Base-by-base conservation (phyloP, 2,329 filamentous ascomycete species). In the Fusarium duplospermum region DNA sequence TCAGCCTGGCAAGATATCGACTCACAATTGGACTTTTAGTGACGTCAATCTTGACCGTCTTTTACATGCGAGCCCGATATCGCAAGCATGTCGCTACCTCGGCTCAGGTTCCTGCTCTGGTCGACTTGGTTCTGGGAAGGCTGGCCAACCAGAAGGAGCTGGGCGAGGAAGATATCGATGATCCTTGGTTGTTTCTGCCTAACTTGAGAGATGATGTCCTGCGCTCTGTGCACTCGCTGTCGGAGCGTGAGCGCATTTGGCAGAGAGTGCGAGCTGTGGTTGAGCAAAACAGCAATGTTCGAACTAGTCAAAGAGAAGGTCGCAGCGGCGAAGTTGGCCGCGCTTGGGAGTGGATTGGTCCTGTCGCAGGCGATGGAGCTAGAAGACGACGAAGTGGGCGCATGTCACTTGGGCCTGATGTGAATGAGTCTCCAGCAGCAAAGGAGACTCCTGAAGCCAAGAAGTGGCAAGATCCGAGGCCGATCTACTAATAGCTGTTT, bases 141-240 rank as follows among this genome's bases (percentile, higher is more conserved):
- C 89, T 99, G 18, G 93, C 93, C 13, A 91, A 89, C 38, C 96
- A 98, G 81, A 96, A 96, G 69, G 92, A 94, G 71, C 84, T 96
- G n/a, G 92, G 95, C 71, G 91, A 90, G 82, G 80, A 91, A 81
- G 82, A 88, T 81, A 69, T 92, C 61, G 89, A 91, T 20, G 95
- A 98, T 71, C 88, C 92, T 1, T 97, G 93, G 84, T 89, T 99
- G 71, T 94, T 94, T 79, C 89, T 98, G 76, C 94, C 94, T 1
- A 96, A 98, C 80, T 86, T 99, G 63, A 89, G 96, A 69, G 96
- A 99, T 79, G 96, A 98, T 79, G 92, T 99, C 4, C 87, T 99
- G 42, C 89, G 96, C 22, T 90, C 93, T 31, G 92, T 97, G 70
- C 94, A 98, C 81, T 92, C 90, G 4, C 88, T 95, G 22, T 87